phyloP scores from a whole-genome alignment of 495 filamentous ascomycete genomes.

The Melanomma pulvis-pyrius region DNA sequence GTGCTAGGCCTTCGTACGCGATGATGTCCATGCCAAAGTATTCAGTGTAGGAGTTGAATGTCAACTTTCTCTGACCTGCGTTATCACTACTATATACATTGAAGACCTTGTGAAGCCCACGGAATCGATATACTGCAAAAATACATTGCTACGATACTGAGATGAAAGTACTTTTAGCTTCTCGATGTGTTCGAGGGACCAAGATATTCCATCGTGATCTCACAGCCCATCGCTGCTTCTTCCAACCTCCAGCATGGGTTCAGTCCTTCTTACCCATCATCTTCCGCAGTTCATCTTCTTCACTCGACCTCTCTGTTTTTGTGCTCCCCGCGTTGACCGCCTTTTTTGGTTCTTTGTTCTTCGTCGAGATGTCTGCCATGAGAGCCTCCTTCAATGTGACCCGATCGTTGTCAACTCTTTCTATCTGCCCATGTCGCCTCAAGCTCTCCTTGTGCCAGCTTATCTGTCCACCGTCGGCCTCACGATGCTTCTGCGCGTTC shows the following conservation, averaged over 20 bases:
- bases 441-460: constrained; percentile 43
- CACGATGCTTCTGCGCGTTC: constrained; percentile 48
- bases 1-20: no score
- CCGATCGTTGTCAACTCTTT: constrained; percentile 39
- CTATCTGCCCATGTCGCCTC: constrained; percentile 42
- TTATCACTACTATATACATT: no score
- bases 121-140: no score
- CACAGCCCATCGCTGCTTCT: neutral
- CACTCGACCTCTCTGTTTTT: constrained; percentile 15
- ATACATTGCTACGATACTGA: no score
- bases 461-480: constrained; percentile 46
- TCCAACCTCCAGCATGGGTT: neutral
- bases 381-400: constrained; percentile 37
- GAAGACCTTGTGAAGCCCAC: no score
- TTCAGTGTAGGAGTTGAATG: no score
- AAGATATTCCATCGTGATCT: neutral
- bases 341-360: constrained; percentile 8
- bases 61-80: no score
- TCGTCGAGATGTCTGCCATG: constrained; percentile 18
- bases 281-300: constrained; percentile 29
- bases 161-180: no score
- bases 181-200: neutral
- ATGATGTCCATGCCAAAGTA: no score
- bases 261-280: constrained; percentile 31
- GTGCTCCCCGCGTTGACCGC: neutral